phyloP scores from a whole-genome alignment of 2,329 filamentous ascomycete species.

The Aspergillus aculeatinus region DNA sequence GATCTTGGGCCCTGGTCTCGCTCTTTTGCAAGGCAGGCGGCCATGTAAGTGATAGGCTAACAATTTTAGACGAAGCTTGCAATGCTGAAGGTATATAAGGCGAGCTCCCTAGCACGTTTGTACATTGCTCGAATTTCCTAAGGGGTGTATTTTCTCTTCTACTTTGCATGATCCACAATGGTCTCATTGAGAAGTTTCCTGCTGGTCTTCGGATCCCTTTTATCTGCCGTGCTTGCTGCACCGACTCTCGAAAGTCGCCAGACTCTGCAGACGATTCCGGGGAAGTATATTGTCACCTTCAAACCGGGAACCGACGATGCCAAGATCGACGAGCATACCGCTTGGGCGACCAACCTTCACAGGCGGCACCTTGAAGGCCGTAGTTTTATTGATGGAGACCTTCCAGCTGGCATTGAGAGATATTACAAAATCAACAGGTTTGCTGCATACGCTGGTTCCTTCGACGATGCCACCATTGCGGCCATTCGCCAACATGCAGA shows the following conservation, averaged over 20 bases:
- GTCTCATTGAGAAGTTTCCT: conserved; percentile 22
- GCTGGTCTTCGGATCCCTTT: conserved; percentile 24
- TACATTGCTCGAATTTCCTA: not conserved
- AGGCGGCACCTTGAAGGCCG: conserved; percentile 20
- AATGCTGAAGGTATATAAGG: not conserved
- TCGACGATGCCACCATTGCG: conserved; percentile 45
- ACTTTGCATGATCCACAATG: conserved; percentile 13
- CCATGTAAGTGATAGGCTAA: conserved; percentile 5
- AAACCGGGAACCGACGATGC: conserved; percentile 20
- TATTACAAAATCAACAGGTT: conserved; percentile 45
- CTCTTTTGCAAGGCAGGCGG: conserved; percentile 6
- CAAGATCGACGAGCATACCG: conserved; percentile 20
- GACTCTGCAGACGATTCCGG: conserved; percentile 17
- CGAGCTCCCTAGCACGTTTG: not conserved
- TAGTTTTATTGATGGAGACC: conserved; percentile 14
- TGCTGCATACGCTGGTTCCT: conserved; percentile 45
- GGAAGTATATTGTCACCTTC: conserved; percentile 28
- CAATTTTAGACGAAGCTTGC: not conserved
- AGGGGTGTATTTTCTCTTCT: not conserved
- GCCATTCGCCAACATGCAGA: conserved; percentile 40
- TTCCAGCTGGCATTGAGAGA: conserved; percentile 38
- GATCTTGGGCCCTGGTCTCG: conserved; percentile 11
- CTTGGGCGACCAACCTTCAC: conserved; percentile 24
- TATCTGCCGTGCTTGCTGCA: conserved; percentile 23
- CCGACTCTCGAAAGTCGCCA: conserved; percentile 16